Conservation (phyloP, 768 basidiomycete genomes). For the Ramaria sp. region DNA sequence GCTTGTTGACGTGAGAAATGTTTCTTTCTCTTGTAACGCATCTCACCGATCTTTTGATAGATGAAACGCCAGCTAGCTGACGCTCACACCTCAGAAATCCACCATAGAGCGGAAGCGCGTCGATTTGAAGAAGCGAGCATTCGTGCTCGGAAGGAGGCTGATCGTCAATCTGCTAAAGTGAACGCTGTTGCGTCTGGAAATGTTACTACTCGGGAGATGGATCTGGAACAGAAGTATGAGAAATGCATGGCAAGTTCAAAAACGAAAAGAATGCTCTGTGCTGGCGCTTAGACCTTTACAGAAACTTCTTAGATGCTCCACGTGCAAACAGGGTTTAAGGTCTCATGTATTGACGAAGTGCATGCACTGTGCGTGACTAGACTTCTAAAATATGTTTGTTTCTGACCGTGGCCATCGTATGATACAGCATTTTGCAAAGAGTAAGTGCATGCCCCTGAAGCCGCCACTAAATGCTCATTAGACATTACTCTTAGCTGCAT, state of each 20-base stretch:
- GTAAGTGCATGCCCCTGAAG: conserved; percentile 7
- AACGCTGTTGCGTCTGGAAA: conserved; percentile 27
- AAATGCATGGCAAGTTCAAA: conserved; percentile 47
- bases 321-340: conserved; percentile 70
- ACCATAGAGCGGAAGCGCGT: conserved; percentile 8
- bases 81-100: conserved; percentile 12
- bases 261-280: not conserved
- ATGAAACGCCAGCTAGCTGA: conserved; percentile 14
- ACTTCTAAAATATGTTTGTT: conserved; percentile 4
- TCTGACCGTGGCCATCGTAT: not conserved
- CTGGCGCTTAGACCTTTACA: conserved; percentile 19
- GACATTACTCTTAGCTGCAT: conserved; percentile 39
- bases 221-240: conserved; percentile 38
- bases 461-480: conserved; percentile 10
- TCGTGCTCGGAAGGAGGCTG: conserved; percentile 38
- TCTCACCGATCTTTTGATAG: conserved; percentile 12
- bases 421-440: conserved; percentile 68
- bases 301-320: conserved; percentile 82
- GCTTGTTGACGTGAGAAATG: not conserved
- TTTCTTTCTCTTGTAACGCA: not conserved
- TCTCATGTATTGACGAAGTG: conserved; percentile 78
- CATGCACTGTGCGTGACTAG: conserved; percentile 67
- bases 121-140: conserved; percentile 36
- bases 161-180: conserved; percentile 34
- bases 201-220: conserved; percentile 21